Base-by-base conservation (phyloP, 305 asterid genomes). In the Fraxinus ornus region DNA sequence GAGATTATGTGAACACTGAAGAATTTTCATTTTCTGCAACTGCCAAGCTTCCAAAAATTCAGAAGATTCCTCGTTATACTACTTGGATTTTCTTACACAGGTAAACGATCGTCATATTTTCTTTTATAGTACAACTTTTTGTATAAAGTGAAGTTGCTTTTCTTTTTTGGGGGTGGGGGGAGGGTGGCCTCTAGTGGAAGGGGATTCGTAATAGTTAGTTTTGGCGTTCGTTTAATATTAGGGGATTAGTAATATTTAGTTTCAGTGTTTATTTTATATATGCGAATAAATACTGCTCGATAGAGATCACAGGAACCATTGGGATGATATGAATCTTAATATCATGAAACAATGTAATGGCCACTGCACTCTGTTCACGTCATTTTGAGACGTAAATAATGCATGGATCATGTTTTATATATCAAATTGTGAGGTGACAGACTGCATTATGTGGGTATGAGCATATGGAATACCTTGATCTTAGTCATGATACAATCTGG, bases 61-160 rank as follows among this genome's bases (percentile, higher is more conserved):
- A 96, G 86, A 94, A 86, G 88, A 88, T 94, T 75, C 97, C 94
- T 79, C 89, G 94, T 57, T 96, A 93, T 82, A 96, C 98, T 76
- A 96, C 98, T 62, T 96, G 99, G 99, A 93, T 91, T 75, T 96
- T 92, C 84, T 86, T 96, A 83, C 91, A 93, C 86, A 94, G 89
- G 99, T 94, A 89, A 71, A 78, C 22, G 78, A 81, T 39, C 73
- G 37, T 89, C 73, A 30, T 36, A 76, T 26, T 55, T 75, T 35
- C 19, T n/a, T 22, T 28, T 66, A 62, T 81, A 15, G 55, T 17
- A 21, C 8, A 75, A 24, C 44, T 19, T 9, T 55, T 52, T 52
- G 21, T 52, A 52, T 17, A 52, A 52, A 52, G 62, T 4, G 57
- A 52, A 49, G 76, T 75, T 80, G 75, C 74, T 75, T 1, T 68